These are phyloP conservation scores for Brettanomyces custersianus DNA, from an alignment of 805 yeast species.

Conservation along the genomic window DNA sequence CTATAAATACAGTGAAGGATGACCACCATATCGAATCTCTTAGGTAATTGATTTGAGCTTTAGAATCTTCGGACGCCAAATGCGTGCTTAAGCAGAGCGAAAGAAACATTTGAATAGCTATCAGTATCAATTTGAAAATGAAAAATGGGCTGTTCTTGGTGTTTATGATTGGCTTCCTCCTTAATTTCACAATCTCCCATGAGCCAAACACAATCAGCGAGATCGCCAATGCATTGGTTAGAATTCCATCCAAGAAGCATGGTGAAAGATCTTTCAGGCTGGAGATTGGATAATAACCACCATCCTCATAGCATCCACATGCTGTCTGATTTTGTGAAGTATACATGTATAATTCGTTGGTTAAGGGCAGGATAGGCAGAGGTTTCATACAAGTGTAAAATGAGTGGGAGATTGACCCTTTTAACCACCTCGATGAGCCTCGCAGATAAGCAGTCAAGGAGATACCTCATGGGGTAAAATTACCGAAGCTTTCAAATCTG, in stretches of 20 bases:
- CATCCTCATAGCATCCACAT: constrained; percentile 26
- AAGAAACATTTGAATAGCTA: constrained; percentile 28
- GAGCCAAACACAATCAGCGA: constrained; percentile 30
- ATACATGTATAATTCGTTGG: no score
- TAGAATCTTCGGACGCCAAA: constrained; percentile 3
- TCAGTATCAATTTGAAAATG: constrained; percentile 31
- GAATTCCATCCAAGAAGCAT: constrained; percentile 36
- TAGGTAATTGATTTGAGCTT: constrained; percentile 6
- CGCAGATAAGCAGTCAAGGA: no score
- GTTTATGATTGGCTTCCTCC: constrained; percentile 20
- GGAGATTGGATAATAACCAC: constrained; percentile 35
- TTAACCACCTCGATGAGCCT: no score
- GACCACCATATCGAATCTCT: constrained; percentile 19
- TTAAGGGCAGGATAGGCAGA: no score
- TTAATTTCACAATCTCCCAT: constrained; percentile 25
- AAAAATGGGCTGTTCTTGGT: constrained; percentile 23
- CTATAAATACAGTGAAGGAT: constrained; percentile 27
- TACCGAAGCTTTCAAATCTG: no score
- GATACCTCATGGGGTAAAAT: no score
- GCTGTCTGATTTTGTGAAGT: background rate
- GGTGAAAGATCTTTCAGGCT: constrained; percentile 36
- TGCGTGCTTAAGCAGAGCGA: constrained; percentile 13
- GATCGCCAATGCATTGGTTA: constrained; percentile 26
- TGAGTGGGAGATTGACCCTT: no score
- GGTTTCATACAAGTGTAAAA: no score